Evolutionary conservation across 2,329 filamentous ascomycete genomes (phyloP).

Genomic region (Ceratocystis variospora): DNA sequence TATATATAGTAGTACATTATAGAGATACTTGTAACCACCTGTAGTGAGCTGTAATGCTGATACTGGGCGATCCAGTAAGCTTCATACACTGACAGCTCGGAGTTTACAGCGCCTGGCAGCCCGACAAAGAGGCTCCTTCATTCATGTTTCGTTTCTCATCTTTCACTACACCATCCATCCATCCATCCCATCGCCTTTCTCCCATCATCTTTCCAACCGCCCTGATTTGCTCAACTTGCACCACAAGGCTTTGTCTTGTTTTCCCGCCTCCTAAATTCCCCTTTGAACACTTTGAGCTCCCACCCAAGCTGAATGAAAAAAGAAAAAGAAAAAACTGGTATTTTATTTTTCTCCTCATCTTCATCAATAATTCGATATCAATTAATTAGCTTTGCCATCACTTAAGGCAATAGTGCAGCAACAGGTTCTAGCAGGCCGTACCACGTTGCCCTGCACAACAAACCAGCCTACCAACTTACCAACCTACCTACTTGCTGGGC

Average conservation of each 20-base stretch:
- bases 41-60: background rate
- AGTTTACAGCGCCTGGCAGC: background rate
- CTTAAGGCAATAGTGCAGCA: background rate
- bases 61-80: background rate
- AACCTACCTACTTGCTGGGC: too few relatives aligned
- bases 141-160: background rate
- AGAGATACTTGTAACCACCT: background rate
- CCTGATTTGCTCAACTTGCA: background rate
- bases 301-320: background rate
- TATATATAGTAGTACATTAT: too few relatives aligned
- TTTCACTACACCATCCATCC: background rate
- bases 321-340: background rate
- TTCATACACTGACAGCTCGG: background rate
- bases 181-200: background rate
- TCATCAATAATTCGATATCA: background rate
- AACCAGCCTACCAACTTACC: background rate
- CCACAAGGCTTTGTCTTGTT: background rate
- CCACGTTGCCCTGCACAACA: background rate
- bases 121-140: background rate
- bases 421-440: background rate
- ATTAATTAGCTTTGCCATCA: background rate
- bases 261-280: constrained; percentile 1
- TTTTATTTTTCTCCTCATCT: background rate
- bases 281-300: background rate
- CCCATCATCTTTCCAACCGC: background rate